Evolutionary conservation across 345 rosid species (phyloP), one percentile per base, ranked within the genome.

Genomic region (Psidium guajava): DNA sequence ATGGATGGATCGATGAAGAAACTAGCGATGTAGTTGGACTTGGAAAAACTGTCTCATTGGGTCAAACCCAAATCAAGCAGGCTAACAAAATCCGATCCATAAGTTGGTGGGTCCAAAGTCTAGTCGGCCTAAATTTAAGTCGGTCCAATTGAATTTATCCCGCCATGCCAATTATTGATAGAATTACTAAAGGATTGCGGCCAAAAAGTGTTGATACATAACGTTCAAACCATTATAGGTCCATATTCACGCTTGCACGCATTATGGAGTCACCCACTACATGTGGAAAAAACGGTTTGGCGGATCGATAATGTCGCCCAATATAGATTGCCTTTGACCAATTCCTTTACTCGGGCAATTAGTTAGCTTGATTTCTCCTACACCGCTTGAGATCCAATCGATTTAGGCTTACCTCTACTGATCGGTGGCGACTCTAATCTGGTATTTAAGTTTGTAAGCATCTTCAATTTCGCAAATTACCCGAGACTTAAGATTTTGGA

Each of bases 1-100:
- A 59, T 1, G 73, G 36, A 12, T 27, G 73, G 36, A 12, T 27
- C 73, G 12, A n/a, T n/a, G 73, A 13, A 59, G 73, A 59, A 59
- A 59, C 49, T 18, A 56, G 86, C 84, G 4, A 83, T 88, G 50
- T 84, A 88, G 25, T 61, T 14, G 22, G 5, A 61, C 42, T 61
- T 61, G 36, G 74, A 61, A 14, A 61, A 61, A 5, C 32, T 21
- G 42, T 59, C 73, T 7, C 21, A 27, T 36, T 27, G 73, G 40
- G 74, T 61, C 74, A 61, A 61, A 61, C 28, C 42, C 75, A 64
- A 64, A 28, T 64, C 42, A 28, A 64, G 22, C 22, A 42, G 6
- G 75, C 75, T 64, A 80, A 47, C 32, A 3, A 81, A 81, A 81
- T 81, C 24, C 75, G 44, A 64, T 64, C 75, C 75, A 64, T 32